A percentile compares a stretch with the other conserved stretches of the same genome.
Evolutionary conservation across 2,329 filamentous ascomycete species (phyloP).

Genomic region (Xylariaceae sp.): DNA sequence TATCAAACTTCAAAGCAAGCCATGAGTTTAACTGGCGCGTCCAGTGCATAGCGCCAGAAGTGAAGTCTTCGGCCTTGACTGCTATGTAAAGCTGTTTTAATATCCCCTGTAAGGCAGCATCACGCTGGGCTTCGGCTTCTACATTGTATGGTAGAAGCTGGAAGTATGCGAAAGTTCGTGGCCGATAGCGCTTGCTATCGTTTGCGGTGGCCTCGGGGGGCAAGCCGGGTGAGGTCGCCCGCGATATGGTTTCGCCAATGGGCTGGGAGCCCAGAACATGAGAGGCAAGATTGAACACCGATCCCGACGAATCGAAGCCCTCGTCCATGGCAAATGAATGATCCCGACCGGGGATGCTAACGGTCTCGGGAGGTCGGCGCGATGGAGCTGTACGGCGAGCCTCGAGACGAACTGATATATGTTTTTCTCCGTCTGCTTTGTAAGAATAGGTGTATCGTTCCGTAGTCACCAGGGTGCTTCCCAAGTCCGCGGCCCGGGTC

Average conservation of each 20-base stretch:
- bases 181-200: constrained; percentile 64
- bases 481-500: neutral
- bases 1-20: constrained; percentile 96
- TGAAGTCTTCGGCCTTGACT: constrained; percentile 87
- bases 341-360: neutral
- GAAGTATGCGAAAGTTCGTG: constrained; percentile 90
- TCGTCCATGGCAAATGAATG: constrained; percentile 33
- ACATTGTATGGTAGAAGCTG: constrained; percentile 82
- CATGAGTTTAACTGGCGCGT: constrained; percentile 92
- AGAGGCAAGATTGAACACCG: constrained; percentile 34
- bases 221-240: constrained; percentile 76
- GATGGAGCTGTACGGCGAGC: neutral
- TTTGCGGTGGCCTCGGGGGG: constrained; percentile 45
- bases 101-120: constrained; percentile 77
- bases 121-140: constrained; percentile 72
- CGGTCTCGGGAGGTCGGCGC: neutral
- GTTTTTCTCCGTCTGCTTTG: neutral
- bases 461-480: neutral
- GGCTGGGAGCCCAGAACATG: constrained; percentile 38
- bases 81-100: constrained; percentile 91
- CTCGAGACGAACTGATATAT: neutral
- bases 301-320: constrained; percentile 34
- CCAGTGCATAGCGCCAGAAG: constrained; percentile 91
- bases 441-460: neutral
- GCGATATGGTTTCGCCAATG: constrained; percentile 65